phyloP scores from a whole-genome alignment of 1,284 basidiomycete genomes.

The Rhodofomes roseus region DNA sequence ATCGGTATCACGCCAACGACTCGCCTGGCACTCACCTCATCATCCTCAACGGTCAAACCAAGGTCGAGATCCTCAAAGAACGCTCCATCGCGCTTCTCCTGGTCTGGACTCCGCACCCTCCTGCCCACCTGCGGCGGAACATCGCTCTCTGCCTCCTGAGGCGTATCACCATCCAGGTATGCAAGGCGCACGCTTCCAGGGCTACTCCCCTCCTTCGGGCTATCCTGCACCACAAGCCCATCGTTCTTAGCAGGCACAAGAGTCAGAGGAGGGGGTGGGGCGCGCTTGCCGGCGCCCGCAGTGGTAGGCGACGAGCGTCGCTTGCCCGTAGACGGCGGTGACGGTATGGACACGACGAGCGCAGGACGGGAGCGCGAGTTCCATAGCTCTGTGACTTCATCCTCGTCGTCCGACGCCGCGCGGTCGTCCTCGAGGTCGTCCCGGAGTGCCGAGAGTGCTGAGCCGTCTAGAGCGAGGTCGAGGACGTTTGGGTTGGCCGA shows the following conservation, averaged over 20 bases:
- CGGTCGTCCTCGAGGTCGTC: constrained; percentile 28
- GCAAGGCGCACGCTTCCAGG: constrained; percentile 27
- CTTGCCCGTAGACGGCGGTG: constrained; percentile 18
- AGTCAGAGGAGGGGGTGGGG: constrained; percentile 49
- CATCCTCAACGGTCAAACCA: constrained; percentile 47
- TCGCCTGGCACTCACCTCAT: constrained; percentile 22
- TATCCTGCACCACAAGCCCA: constrained; percentile 14
- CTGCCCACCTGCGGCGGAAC: constrained; percentile 16
- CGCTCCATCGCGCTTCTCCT: constrained; percentile 62
- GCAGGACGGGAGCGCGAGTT: constrained; percentile 28
- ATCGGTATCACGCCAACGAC: background rate
- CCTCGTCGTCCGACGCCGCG: constrained; percentile 14
- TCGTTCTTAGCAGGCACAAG: constrained; percentile 26
- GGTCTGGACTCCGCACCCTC: constrained; percentile 39
- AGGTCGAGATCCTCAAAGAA: constrained; percentile 71
- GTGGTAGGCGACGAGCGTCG: constrained; percentile 27
- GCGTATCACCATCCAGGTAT: constrained; percentile 26
- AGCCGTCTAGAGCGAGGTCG: constrained; percentile 49
- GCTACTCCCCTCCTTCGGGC: constrained; percentile 16
- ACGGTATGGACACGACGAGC: constrained; percentile 30
- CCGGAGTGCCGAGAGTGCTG: constrained; percentile 39
- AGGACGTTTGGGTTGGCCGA: constrained; percentile 44
- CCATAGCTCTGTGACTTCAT: constrained; percentile 25
- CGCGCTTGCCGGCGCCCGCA: constrained; percentile 23
- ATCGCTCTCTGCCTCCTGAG: constrained; percentile 10